Evolutionary conservation across 140 eudicot genomes (phyloP).

Genomic region (Erigeron philadelphicus): DNA sequence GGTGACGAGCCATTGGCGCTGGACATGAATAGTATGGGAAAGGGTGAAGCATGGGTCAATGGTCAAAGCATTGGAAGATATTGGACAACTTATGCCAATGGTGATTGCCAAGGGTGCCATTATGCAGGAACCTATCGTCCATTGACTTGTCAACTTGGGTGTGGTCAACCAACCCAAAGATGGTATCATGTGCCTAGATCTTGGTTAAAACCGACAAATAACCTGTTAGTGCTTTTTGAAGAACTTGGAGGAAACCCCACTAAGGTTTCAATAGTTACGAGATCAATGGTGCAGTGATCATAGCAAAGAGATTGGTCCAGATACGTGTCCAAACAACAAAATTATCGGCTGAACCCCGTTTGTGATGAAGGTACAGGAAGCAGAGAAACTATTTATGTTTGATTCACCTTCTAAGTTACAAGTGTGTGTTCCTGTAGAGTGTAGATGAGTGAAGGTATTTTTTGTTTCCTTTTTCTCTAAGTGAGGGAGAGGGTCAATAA

Average conservation of each 20-base stretch:
- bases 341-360: slow-evolving; percentile 66
- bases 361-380: slow-evolving; percentile 30
- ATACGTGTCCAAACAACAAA: slow-evolving; percentile 66
- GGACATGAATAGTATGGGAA: slow-evolving; percentile 68
- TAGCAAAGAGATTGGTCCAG: slow-evolving; percentile 65
- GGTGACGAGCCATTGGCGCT: slow-evolving; percentile 61
- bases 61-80: slow-evolving; percentile 71
- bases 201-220: slow-evolving; percentile 69
- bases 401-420: no score
- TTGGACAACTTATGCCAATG: slow-evolving; percentile 49
- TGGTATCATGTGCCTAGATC: slow-evolving; percentile 94
- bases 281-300: slow-evolving; percentile 61
- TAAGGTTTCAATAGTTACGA: slow-evolving; percentile 56
- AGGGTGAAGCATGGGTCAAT: slow-evolving; percentile 71
- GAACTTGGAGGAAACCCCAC: slow-evolving; percentile 86
- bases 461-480: no score
- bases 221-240: slow-evolving; percentile 71
- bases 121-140: slow-evolving; percentile 48
- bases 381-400: not conserved
- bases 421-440: no score
- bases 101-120: slow-evolving; percentile 51
- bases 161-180: slow-evolving; percentile 68
- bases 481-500: no score
- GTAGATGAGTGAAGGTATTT: no score
- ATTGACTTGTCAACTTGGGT: slow-evolving; percentile 53